Evolutionary conservation across 2,329 filamentous ascomycete genomes (phyloP).

Genomic region (Stromatinia cepivora): DNA sequence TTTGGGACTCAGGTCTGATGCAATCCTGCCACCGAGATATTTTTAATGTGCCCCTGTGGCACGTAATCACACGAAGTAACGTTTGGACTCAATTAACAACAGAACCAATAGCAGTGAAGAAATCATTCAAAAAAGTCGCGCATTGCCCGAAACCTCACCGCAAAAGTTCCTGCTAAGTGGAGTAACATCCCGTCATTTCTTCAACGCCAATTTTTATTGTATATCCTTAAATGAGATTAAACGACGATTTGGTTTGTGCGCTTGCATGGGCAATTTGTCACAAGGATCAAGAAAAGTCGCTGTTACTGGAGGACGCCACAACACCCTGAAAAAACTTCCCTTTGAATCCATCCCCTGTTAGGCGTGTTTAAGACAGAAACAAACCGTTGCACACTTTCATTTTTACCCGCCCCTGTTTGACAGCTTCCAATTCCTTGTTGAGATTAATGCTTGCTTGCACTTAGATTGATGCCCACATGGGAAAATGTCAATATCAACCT

Average conservation of each 20-base stretch:
- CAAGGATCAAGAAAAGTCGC: slow-evolving; percentile 24
- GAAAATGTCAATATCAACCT: slow-evolving; percentile 34
- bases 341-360: slow-evolving; percentile 17
- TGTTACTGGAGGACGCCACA: slow-evolving; percentile 21
- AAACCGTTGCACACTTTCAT: slow-evolving; percentile 23
- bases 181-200: slow-evolving; percentile 20
- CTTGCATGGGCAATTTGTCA: slow-evolving; percentile 24
- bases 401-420: slow-evolving; percentile 30
- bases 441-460: slow-evolving; percentile 19
- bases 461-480: slow-evolving; percentile 29
- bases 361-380: slow-evolving; percentile 12
- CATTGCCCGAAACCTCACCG: slow-evolving; percentile 25
- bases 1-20: slow-evolving; percentile 21
- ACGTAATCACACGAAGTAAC: slow-evolving; percentile 22
- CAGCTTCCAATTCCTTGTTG: slow-evolving; percentile 27
- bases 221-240: slow-evolving; percentile 4
- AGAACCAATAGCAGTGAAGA: slow-evolving; percentile 24
- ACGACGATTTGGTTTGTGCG: slow-evolving; percentile 26
- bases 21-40: slow-evolving; percentile 18
- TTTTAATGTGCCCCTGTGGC: slow-evolving; percentile 25
- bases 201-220: slow-evolving; percentile 12
- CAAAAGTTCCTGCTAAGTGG: slow-evolving; percentile 26
- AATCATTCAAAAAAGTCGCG: slow-evolving; percentile 20
- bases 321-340: slow-evolving; percentile 23
- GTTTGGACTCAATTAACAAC: slow-evolving; percentile 16